Evolutionary conservation across 164 flowering plant genomes (phyloP).

Genomic region (Nymphaea colorata): DNA sequence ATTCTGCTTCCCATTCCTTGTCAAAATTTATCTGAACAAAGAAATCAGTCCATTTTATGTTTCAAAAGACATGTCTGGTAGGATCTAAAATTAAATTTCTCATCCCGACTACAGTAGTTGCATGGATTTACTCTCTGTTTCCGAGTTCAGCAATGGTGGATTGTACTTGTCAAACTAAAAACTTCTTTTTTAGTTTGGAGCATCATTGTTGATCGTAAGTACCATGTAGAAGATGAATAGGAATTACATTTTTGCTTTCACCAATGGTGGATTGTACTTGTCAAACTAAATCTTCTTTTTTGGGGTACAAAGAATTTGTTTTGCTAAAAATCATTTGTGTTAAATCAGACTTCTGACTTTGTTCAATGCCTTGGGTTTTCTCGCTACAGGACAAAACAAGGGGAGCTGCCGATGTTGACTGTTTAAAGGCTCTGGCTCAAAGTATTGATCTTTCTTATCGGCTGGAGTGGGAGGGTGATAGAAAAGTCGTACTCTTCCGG

Average conservation of each 20-base stretch:
- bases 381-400: slow-evolving; percentile 36
- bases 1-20: too few relatives aligned
- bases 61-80: too few relatives aligned
- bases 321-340: background rate
- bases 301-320: background rate
- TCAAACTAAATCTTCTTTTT: too few relatives aligned
- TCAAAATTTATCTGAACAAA: too few relatives aligned
- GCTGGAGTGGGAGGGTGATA: slow-evolving; percentile 56
- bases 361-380: background rate
- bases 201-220: background rate
- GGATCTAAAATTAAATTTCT: too few relatives aligned
- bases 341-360: background rate
- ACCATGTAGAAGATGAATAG: background rate
- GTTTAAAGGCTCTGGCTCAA: slow-evolving; percentile 42
- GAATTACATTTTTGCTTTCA: background rate
- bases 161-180: background rate
- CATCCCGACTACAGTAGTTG: too few relatives aligned
- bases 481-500: slow-evolving; percentile 45
- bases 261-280: background rate
- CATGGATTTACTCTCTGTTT: background rate
- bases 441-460: slow-evolving; percentile 81
- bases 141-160: background rate
- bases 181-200: background rate
- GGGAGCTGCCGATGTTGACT: slow-evolving; percentile 30
- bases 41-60: too few relatives aligned